phyloP scores from a whole-genome alignment of 116 monocot species.

The Thalassia testudinum region DNA sequence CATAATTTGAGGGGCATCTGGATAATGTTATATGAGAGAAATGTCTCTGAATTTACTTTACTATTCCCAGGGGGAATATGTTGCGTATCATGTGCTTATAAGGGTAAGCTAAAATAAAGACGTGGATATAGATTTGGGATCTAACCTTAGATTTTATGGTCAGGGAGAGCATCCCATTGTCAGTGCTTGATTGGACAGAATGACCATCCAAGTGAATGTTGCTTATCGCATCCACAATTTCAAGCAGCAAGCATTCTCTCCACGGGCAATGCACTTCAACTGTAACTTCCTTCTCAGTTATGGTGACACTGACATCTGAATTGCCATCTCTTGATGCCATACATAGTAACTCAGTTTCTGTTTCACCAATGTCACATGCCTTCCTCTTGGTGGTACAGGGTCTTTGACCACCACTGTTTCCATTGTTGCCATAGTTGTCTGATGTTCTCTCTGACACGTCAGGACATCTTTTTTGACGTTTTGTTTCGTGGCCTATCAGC shows the following conservation, averaged over 20 bases:
- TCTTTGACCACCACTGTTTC: slow-evolving; percentile 6
- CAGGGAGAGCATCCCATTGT: slow-evolving; percentile 24
- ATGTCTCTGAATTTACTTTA: too few relatives aligned
- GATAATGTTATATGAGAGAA: too few relatives aligned
- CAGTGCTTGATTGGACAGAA: slow-evolving; percentile 42
- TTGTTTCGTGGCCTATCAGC: slow-evolving; percentile 9
- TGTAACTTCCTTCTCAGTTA: slow-evolving; percentile 39
- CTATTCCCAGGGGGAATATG: too few relatives aligned
- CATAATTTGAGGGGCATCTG: too few relatives aligned
- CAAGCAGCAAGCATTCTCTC: slow-evolving; percentile 58
- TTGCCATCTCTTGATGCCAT: slow-evolving; percentile 20
- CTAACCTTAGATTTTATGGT: slow-evolving; percentile 67
- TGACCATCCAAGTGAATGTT: slow-evolving; percentile 48
- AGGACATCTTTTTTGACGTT: slow-evolving; percentile 19
- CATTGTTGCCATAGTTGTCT: slow-evolving; percentile 38
- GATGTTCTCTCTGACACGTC: slow-evolving; percentile 47
- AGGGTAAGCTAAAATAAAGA: neutral
- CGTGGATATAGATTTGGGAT: too few relatives aligned
- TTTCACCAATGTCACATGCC: slow-evolving; percentile 14
- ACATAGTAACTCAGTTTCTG: slow-evolving; percentile 12
- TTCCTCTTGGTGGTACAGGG: slow-evolving; percentile 31
- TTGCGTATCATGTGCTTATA: too few relatives aligned
- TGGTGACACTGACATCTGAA: slow-evolving; percentile 33
- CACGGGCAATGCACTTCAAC: slow-evolving; percentile 59
- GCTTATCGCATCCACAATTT: slow-evolving; percentile 45